Conservation (phyloP, 2,329 filamentous ascomycete genomes). For the Chaetomiaceae sp. region DNA sequence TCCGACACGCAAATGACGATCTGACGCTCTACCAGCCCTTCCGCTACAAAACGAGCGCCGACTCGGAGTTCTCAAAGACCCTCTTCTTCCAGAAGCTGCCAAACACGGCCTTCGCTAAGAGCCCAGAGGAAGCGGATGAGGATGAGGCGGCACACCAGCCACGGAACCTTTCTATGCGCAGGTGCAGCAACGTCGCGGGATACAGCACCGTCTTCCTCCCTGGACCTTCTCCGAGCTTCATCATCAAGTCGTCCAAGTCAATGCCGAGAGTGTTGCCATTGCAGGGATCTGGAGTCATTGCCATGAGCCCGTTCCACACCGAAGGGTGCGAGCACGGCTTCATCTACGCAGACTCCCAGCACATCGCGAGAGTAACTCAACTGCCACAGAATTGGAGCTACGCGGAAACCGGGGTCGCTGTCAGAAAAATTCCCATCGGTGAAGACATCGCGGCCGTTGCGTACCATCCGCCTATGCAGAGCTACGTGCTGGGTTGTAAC, state of each 20-base stretch:
- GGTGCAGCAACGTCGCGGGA: constrained; percentile 64
- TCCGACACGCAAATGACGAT: constrained; percentile 76
- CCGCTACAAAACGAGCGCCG: constrained; percentile 40
- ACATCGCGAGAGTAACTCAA: constrained; percentile 69
- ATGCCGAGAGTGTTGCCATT: constrained; percentile 70
- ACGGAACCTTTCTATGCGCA: constrained; percentile 51
- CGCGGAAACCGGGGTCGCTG: constrained; percentile 69
- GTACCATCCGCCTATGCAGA: constrained; percentile 69
- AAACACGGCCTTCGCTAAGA: constrained; percentile 63
- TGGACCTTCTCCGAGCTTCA: constrained; percentile 72
- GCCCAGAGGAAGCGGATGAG: constrained; percentile 45
- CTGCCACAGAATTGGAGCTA: constrained; percentile 64
- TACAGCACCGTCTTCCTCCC: constrained; percentile 80
- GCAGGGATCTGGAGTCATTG: constrained; percentile 62
- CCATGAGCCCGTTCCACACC: constrained; percentile 72
- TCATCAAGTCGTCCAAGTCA: constrained; percentile 77
- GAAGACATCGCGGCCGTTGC: constrained; percentile 68
- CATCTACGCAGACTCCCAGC: constrained; percentile 70
- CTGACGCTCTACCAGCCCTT: constrained; percentile 84
- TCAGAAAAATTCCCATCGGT: constrained; percentile 66
- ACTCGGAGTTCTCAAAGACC: constrained; percentile 46
- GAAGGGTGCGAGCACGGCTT: constrained; percentile 76
- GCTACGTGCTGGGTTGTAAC: constrained; percentile 74
- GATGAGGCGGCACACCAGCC: constrained; percentile 46
- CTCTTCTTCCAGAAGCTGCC: constrained; percentile 73